These are phyloP conservation scores for Leccinum aurantiacum DNA, from an alignment of 768 basidiomycete species.

Conservation along the genomic window DNA sequence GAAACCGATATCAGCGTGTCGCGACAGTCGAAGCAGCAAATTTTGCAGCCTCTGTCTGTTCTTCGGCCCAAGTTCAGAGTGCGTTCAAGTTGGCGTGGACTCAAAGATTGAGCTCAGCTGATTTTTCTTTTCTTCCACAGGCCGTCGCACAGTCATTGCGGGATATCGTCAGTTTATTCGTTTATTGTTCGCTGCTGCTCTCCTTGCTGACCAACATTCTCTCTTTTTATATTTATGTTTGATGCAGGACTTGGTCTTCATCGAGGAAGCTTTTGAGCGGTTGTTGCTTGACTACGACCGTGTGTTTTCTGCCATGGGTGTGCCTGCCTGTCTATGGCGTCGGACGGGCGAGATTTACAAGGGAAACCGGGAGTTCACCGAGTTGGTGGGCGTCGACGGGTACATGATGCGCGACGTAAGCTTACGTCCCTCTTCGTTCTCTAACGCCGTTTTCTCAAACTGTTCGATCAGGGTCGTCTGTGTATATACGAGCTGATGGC, in stretches of 20 bases:
- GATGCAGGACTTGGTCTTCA: conserved; percentile 85
- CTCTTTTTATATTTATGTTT: neutral
- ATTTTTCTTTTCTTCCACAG: neutral
- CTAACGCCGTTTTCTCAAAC: neutral
- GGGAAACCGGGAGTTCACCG: conserved; percentile 93
- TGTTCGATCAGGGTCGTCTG: conserved; percentile 62
- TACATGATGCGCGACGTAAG: conserved; percentile 84
- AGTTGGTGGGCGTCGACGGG: conserved; percentile 84
- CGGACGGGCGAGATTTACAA: conserved; percentile 99
- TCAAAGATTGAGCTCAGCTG: neutral
- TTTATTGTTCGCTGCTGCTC: neutral
- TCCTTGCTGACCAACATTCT: neutral
- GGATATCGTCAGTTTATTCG: neutral
- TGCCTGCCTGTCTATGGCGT: conserved; percentile 95
- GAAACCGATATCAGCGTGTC: conserved; percentile 58
- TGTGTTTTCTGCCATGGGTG: conserved; percentile 92
- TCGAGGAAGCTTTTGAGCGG: conserved; percentile 97
- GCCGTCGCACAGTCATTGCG: neutral
- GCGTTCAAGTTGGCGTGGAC: neutral
- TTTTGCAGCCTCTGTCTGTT: conserved; percentile 80
- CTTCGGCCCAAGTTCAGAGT: neutral
- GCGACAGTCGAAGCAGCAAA: conserved; percentile 88
- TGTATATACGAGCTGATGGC: conserved; percentile 99
- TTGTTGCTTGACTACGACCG: conserved; percentile 94
- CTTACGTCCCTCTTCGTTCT: conserved; percentile 1